These are phyloP conservation scores for Thoreauomyces humboldtii DNA, from an alignment of 192 early-diverging fungal genomes.

Conservation along the genomic window DNA sequence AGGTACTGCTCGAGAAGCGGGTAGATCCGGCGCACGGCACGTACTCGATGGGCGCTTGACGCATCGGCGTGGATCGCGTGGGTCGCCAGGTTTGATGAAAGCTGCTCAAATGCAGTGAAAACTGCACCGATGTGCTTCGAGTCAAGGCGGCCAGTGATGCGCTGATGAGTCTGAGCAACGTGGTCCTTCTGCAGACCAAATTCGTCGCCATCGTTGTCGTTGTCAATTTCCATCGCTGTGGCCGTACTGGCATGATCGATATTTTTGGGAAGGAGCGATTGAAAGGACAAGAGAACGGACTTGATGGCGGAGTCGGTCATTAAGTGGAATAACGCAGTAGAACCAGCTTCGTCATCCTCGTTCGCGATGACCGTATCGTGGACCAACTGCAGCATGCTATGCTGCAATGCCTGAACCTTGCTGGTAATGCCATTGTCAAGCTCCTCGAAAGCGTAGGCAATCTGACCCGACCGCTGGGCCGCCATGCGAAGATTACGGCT, in stretches of 20 bases:
- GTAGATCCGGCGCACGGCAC: constrained; percentile 31
- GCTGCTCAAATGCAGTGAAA: neutral
- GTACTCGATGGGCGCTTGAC: neutral
- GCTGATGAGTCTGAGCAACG: constrained; percentile 14
- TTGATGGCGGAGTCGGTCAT: constrained; percentile 39
- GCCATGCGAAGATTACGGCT: neutral
- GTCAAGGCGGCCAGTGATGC: neutral
- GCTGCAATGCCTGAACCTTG: neutral
- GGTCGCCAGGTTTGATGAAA: neutral
- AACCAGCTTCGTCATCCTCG: neutral
- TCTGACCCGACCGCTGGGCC: neutral
- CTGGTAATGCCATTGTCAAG: neutral
- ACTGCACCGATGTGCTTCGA: constrained; percentile 3
- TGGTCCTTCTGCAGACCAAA: constrained; percentile 35
- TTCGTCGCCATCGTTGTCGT: constrained; percentile 41
- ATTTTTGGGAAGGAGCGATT: constrained; percentile 32
- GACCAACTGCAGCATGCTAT: neutral
- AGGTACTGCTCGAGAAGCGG: constrained; percentile 60
- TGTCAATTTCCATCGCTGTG: constrained; percentile 22
- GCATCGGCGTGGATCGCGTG: neutral
- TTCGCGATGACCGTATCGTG: no score
- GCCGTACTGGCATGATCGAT: no score
- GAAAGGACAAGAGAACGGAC: constrained; percentile 40
- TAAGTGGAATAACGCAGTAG: neutral
- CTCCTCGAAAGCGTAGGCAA: constrained; percentile 7